Evolutionary conservation across 345 rosid species (phyloP).

Genomic region (Populus simonii): DNA sequence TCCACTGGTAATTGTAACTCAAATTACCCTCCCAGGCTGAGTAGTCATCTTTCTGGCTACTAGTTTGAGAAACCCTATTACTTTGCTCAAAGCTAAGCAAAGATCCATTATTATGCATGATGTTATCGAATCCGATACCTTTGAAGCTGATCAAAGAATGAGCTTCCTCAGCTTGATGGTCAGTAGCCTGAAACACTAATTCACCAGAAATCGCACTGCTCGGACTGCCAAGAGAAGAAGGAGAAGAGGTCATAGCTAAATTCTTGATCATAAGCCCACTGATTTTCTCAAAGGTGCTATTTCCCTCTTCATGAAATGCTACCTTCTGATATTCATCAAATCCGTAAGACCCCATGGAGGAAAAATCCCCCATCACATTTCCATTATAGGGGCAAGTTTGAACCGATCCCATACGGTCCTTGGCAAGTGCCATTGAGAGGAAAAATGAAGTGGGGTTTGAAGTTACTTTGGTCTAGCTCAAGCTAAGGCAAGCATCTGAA

Average conservation of each 20-base stretch:
- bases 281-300: constrained; percentile 16
- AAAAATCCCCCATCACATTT: constrained; percentile 26
- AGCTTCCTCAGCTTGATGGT: constrained; percentile 37
- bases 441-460: neutral
- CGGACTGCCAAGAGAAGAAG: constrained; percentile 40
- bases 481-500: constrained; percentile 6
- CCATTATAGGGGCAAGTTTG: constrained; percentile 26
- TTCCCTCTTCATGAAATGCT: constrained; percentile 26
- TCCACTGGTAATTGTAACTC: constrained; percentile 23
- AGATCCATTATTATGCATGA: constrained; percentile 42
- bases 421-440: constrained; percentile 49
- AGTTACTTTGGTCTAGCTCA: constrained; percentile 11
- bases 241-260: constrained; percentile 20
- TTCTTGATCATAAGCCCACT: constrained; percentile 24
- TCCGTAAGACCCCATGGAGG: constrained; percentile 36
- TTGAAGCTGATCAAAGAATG: constrained; percentile 68
- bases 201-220: constrained; percentile 51
- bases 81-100: constrained; percentile 63
- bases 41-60: constrained; percentile 21
- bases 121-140: constrained; percentile 15
- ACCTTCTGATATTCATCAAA: constrained; percentile 5
- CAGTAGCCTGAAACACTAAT: constrained; percentile 27
- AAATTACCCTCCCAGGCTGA: constrained; percentile 38
- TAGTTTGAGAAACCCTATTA: constrained; percentile 17
- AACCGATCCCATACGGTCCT: constrained; percentile 19